These are phyloP conservation scores for Cladosporium velox DNA, from an alignment of 2,329 filamentous ascomycete species.

Conservation along the genomic window DNA sequence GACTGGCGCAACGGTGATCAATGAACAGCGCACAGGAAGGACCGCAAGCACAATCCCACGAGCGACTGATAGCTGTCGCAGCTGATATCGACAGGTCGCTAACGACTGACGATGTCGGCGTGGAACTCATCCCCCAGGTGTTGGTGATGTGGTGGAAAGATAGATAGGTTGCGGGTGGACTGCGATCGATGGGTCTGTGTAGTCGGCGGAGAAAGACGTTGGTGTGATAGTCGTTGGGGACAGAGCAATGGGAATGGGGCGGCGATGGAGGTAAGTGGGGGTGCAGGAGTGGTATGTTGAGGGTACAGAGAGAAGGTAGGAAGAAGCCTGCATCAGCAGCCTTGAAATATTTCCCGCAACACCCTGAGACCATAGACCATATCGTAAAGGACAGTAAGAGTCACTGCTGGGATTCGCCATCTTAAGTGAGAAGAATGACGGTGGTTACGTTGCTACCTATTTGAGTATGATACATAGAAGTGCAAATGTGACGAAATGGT, in stretches of 20 bases:
- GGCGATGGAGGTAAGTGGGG: background rate
- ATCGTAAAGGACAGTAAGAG: background rate
- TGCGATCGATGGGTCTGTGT: background rate
- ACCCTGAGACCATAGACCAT: background rate
- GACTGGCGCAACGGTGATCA: background rate
- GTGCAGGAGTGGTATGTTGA: background rate
- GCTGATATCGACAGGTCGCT: background rate
- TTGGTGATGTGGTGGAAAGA: background rate
- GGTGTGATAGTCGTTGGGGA: background rate
- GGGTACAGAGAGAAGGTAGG: background rate
- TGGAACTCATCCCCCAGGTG: background rate
- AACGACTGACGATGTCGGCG: background rate
- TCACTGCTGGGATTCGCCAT: background rate
- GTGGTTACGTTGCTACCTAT: slow-evolving; percentile 8
- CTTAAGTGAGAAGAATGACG: background rate
- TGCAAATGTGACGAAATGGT: background rate
- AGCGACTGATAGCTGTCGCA: background rate
- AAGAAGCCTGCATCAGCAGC: background rate
- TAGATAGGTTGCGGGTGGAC: background rate
- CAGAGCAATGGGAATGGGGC: background rate
- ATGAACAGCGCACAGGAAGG: background rate
- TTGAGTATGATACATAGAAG: slow-evolving; percentile 18
- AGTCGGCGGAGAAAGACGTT: background rate
- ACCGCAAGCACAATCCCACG: background rate
- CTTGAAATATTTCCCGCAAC: background rate